Evolutionary conservation across 208 protist species (phyloP).

Genomic region (Novymonas esmeraldas): DNA sequence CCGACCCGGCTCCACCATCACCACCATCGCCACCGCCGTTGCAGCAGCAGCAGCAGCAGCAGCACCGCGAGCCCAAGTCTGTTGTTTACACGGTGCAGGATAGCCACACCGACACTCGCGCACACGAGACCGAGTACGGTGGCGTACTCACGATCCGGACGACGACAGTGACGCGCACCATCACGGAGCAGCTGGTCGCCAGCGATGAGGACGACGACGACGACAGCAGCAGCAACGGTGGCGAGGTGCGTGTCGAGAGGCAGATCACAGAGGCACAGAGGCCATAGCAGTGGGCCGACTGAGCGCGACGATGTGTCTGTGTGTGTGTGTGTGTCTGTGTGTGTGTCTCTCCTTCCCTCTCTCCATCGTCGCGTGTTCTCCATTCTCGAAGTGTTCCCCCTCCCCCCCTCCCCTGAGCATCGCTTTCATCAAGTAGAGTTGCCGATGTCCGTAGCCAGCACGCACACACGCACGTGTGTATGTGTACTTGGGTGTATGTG

Average conservation of each 20-base stretch:
- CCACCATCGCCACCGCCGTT: neutral
- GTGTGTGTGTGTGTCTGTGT: neutral
- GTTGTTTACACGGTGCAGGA: conserved; percentile 51
- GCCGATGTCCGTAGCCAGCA: too few species aligned
- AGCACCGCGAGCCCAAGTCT: neutral
- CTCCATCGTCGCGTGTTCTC: too few species aligned
- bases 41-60: neutral
- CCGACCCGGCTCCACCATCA: neutral
- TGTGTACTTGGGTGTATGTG: too few species aligned
- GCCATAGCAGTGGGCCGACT: too few species aligned
- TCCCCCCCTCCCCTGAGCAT: neutral
- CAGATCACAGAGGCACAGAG: neutral
- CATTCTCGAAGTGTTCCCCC: too few species aligned
- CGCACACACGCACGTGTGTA: too few species aligned
- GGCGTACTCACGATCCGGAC: conserved; percentile 66
- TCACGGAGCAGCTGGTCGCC: conserved; percentile 62
- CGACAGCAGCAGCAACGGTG: conserved; percentile 41
- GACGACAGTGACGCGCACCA: conserved; percentile 64
- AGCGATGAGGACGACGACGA: conserved; percentile 66
- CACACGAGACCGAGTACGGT: conserved; percentile 60
- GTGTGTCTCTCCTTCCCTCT: neutral
- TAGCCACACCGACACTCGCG: conserved; percentile 44
- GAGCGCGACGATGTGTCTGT: neutral
- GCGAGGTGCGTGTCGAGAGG: conserved; percentile 15
- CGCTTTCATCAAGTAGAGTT: too few species aligned